Conservation (phyloP, 1,139 yeast genomes). For the Suhomyces atakaporum region DNA sequence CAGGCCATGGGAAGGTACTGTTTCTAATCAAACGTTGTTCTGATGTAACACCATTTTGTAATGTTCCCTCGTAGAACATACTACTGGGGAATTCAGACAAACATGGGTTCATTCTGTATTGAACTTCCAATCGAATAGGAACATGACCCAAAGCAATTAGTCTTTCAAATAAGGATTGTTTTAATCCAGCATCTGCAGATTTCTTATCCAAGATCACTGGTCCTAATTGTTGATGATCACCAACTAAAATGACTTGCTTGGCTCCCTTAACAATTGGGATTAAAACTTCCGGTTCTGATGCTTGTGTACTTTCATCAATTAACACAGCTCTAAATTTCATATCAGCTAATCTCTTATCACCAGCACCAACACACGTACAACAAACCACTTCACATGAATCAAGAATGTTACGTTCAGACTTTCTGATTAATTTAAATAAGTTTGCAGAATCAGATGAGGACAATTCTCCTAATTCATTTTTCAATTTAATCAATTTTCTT, state of each 20-base stretch:
- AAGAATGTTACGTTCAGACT: constrained; percentile 53
- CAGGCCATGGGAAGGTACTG: constrained; percentile 87
- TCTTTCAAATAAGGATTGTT: constrained; percentile 84
- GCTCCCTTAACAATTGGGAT: constrained; percentile 90
- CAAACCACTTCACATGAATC: constrained; percentile 78
- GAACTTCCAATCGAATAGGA: constrained; percentile 86
- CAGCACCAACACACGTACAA: constrained; percentile 93
- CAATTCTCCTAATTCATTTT: constrained; percentile 72
- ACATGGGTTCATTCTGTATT: constrained; percentile 93
- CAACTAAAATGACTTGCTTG: constrained; percentile 84
- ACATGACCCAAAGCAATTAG: constrained; percentile 80
- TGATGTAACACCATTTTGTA: constrained; percentile 86
- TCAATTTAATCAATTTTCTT: constrained; percentile 57
- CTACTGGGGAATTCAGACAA: constrained; percentile 87
- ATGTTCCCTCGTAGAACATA: constrained; percentile 89
- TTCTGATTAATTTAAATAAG: constrained; percentile 43
- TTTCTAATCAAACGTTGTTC: constrained; percentile 62
- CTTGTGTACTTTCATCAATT: constrained; percentile 92
- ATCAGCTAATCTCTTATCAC: constrained; percentile 60
- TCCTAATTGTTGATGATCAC: constrained; percentile 94
- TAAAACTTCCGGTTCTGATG: constrained; percentile 88
- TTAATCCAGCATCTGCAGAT: constrained; percentile 85
- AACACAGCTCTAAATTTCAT: constrained; percentile 72
- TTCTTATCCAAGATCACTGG: constrained; percentile 80
- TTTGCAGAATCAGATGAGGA: constrained; percentile 52